Conservation (phyloP, 192 early-diverging fungal genomes). For the Glomus cerebriforme region DNA sequence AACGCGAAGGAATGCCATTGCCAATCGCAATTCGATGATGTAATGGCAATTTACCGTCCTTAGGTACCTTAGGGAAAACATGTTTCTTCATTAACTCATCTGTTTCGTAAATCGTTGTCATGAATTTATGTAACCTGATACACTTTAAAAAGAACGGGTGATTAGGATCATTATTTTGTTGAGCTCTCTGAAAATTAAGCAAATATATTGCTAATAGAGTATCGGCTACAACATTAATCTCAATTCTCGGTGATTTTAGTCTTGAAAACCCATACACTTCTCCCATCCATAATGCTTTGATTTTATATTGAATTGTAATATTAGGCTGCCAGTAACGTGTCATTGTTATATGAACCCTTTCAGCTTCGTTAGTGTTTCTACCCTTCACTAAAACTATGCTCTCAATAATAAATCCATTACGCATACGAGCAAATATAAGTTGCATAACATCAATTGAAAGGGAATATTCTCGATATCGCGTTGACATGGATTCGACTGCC, state of each 20-base stretch:
- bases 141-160: conserved; percentile 57
- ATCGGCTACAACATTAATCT: conserved; percentile 53
- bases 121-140: conserved; percentile 47
- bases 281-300: conserved; percentile 49
- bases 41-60: conserved; percentile 10
- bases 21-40: not conserved
- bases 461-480: conserved; percentile 66
- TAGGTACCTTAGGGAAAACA: conserved; percentile 28
- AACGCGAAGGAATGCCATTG: not conserved
- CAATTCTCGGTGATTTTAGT: conserved; percentile 48
- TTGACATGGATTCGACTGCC: conserved; percentile 59
- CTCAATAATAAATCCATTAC: conserved; percentile 71
- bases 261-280: conserved; percentile 25
- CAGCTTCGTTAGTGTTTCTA: conserved; percentile 39
- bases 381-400: conserved; percentile 52
- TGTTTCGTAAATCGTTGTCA: conserved; percentile 47
- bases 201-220: conserved; percentile 48
- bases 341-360: conserved; percentile 67
- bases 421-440: conserved; percentile 63
- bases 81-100: conserved; percentile 51
- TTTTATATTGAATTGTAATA: conserved; percentile 74
- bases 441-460: conserved; percentile 60
- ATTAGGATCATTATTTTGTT: conserved; percentile 46
- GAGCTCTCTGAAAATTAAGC: conserved; percentile 44
- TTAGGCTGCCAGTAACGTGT: conserved; percentile 73